Conservation (phyloP, 495 filamentous ascomycete species). For the Penicillium parvum region DNA sequence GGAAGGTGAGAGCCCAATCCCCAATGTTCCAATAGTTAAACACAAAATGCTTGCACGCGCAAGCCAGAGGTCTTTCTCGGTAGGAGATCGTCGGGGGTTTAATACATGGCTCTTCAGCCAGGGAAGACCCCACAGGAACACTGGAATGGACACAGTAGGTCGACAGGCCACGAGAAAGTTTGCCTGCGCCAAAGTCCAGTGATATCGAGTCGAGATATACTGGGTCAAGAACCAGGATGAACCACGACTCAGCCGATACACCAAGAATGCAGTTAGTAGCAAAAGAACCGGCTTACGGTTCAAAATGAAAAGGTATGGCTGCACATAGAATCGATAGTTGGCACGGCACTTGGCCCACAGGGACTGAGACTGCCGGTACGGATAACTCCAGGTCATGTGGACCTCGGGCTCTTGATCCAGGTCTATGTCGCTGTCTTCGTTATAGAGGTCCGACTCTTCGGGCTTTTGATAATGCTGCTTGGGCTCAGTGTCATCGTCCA, state of each 20-base stretch:
- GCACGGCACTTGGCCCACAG: slow-evolving; percentile 15
- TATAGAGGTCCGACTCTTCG: slow-evolving; percentile 10
- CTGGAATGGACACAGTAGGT: slow-evolving; percentile 45
- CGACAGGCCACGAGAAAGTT: slow-evolving; percentile 51
- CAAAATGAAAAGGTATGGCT: slow-evolving; percentile 42
- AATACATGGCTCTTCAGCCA: slow-evolving; percentile 20
- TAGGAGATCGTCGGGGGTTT: slow-evolving; percentile 16
- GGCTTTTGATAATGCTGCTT: slow-evolving; percentile 13
- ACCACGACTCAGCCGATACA: slow-evolving; percentile 48
- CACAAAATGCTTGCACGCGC: slow-evolving; percentile 45
- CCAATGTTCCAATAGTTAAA: slow-evolving; percentile 41
- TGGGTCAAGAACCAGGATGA: slow-evolving; percentile 50
- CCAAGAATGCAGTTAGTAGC: slow-evolving; percentile 47
- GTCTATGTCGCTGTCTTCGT: slow-evolving; percentile 19
- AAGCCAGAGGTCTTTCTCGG: slow-evolving; percentile 50
- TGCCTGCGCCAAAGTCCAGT: slow-evolving; percentile 50
- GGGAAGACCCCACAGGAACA: slow-evolving; percentile 50
- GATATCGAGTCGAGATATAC: slow-evolving; percentile 55
- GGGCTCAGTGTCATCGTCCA: slow-evolving; percentile 18
- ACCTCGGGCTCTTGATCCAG: slow-evolving; percentile 5
- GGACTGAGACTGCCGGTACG: slow-evolving; percentile 9
- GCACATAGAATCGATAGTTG: slow-evolving; percentile 25
- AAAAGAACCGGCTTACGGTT: slow-evolving; percentile 41
- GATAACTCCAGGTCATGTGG: slow-evolving; percentile 23
- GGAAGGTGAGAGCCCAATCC: slow-evolving; percentile 42